Percentiles rank a stretch among this genome's conserved stretches.
phyloP scores from a whole-genome alignment of 1,284 basidiomycete genomes.

The Rhodofomes roseus region DNA sequence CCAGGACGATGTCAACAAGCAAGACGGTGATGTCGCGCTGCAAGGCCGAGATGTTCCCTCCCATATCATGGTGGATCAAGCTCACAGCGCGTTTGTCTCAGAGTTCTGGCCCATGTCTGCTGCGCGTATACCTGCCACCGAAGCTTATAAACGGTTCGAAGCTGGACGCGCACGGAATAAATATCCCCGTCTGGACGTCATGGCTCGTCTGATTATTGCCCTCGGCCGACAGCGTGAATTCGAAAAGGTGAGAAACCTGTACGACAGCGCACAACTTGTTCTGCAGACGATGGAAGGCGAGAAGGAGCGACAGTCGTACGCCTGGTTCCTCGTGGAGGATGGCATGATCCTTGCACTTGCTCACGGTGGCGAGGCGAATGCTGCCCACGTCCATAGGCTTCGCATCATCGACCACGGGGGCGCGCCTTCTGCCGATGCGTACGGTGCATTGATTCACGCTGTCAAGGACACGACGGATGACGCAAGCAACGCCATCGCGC shows the following conservation, averaged over 20 bases:
- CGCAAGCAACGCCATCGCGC: conserved; percentile 77
- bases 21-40: not conserved
- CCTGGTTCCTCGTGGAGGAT: conserved; percentile 83
- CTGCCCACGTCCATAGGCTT: conserved; percentile 78
- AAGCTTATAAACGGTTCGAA: conserved; percentile 37
- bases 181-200: conserved; percentile 48
- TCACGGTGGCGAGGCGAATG: conserved; percentile 75
- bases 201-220: conserved; percentile 64
- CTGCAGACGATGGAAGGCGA: conserved; percentile 43
- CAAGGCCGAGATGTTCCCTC: not conserved
- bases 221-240: conserved; percentile 64
- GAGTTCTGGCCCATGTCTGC: conserved; percentile 35
- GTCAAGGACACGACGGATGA: conserved; percentile 95
- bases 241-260: conserved; percentile 62
- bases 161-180: conserved; percentile 33
- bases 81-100: conserved; percentile 32
- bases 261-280: conserved; percentile 66
- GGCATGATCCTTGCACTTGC: conserved; percentile 85
- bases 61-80: not conserved
- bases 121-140: conserved; percentile 19
- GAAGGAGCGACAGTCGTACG: conserved; percentile 48
- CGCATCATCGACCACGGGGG: conserved; percentile 76
- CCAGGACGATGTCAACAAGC: not conserved
- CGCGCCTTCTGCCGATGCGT: conserved; percentile 85
- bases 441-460: conserved; percentile 84